Base-by-base conservation (phyloP, 495 filamentous ascomycete species). In the Hypoxylon fuscum region DNA sequence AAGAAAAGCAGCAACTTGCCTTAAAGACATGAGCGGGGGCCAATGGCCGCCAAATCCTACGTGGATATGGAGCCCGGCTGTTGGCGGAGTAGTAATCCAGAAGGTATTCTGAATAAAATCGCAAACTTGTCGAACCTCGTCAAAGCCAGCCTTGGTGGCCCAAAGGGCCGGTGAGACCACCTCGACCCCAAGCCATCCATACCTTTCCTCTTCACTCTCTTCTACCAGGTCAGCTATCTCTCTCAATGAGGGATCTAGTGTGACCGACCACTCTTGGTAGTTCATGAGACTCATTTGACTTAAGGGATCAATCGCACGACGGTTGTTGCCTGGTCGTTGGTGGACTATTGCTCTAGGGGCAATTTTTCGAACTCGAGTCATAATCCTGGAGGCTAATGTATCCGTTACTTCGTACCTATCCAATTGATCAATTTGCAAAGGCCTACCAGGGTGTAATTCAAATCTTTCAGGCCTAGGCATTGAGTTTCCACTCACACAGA, bases 61-160 rank as follows among this genome's bases (percentile, higher is more conserved):
- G 34, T 70, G 68, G 4, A 60, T 50, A 22, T 70, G 68, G n/a
- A 70, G 32, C 0, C 64, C 68, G 1, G 59, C 29, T 1, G 41
- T 0, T 3, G 5, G 9, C 0, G 49, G 5, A 2, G 46, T 55
- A 12, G 23, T 18, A 2, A 34, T 58, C 55, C 29, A 64, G 15
- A 53, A 55, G 1, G 48, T 47, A 7, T 29, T 44, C 11, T 41
- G 34, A 6, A 70, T 15, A 5, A 55, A 52, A 2, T 68, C 27
- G 7, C 61, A 48, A 9, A 70, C 59, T 11, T 20, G 42, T 1
- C 59, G 59, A 3, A 62, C 54, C n/a, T 67, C 49, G 1, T 48
- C 35, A 17, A 59, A 68, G 1, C 50, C 60, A 5, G 57, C 59
- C 0, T 25, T 8, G 1, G 46, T 64, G 2, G 42, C 59, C 55